A percentile compares a stretch with the other conserved stretches of the same genome.
Evolutionary conservation across 495 filamentous ascomycete species (phyloP).

Genomic region (Trichoderma erinaceum): DNA sequence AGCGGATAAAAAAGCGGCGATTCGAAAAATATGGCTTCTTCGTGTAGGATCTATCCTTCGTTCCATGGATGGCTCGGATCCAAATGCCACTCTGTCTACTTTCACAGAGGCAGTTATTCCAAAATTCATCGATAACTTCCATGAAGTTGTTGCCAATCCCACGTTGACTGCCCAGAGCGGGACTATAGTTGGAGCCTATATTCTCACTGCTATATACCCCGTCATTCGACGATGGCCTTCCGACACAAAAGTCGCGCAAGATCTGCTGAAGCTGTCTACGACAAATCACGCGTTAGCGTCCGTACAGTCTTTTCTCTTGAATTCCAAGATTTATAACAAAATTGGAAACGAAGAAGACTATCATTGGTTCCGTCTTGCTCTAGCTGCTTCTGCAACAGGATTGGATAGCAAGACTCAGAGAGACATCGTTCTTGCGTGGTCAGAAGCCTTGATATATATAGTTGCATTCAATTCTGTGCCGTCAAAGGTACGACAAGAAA

Average conservation of each 20-base stretch:
- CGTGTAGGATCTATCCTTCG: constrained; percentile 58
- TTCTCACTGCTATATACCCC: constrained; percentile 57
- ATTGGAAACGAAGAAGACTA: constrained; percentile 64
- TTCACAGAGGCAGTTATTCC: constrained; percentile 55
- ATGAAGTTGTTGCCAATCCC: constrained; percentile 71
- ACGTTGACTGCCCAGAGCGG: constrained; percentile 69
- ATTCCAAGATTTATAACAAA: constrained; percentile 75
- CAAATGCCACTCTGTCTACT: constrained; percentile 18
- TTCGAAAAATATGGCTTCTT: constrained; percentile 76
- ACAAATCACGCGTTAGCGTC: constrained; percentile 55
- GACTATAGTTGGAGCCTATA: constrained; percentile 64
- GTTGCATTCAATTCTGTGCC: constrained; percentile 56
- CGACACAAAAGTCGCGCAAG: constrained; percentile 32
- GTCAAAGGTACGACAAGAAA: constrained; percentile 51
- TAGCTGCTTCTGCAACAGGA: constrained; percentile 52
- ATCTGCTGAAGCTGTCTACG: constrained; percentile 51
- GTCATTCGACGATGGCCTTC: constrained; percentile 39
- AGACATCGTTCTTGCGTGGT: constrained; percentile 55
- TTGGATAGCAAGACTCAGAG: constrained; percentile 26
- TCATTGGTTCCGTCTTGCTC: constrained; percentile 65
- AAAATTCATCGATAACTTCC: constrained; percentile 66
- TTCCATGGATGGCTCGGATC: constrained; percentile 33
- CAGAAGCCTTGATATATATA: constrained; percentile 73
- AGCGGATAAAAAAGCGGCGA: constrained; percentile 71
- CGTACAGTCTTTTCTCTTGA: constrained; percentile 74